phyloP scores from a whole-genome alignment of 495 filamentous ascomycete genomes.

The Penicillium maclennaniae region DNA sequence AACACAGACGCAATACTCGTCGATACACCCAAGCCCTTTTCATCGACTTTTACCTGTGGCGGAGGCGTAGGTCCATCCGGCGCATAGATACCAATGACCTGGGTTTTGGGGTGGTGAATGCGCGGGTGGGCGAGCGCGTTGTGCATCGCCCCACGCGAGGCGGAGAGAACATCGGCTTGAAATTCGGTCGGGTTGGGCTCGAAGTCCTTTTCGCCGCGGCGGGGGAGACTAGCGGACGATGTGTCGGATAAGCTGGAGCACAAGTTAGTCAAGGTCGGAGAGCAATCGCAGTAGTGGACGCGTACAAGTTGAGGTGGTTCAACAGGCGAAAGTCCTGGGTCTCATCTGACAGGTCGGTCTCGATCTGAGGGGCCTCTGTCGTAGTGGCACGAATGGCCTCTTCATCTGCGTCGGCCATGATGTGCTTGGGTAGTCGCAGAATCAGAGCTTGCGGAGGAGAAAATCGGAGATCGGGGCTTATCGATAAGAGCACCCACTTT shows the following conservation, averaged over 20 bases:
- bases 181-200: constrained; percentile 82
- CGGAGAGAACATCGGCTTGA: constrained; percentile 70
- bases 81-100: constrained; percentile 52
- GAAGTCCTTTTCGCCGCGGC: constrained; percentile 93
- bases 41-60: constrained; percentile 2
- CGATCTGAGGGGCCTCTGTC: constrained; percentile 33
- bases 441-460: constrained; percentile 3
- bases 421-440: constrained; percentile 9
- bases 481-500: constrained; percentile 16
- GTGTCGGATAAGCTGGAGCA: constrained; percentile 29
- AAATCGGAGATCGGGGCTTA: constrained; percentile 13
- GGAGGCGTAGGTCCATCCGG: constrained; percentile 36
- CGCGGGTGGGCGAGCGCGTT: constrained; percentile 73
- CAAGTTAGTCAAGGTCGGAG: neutral
- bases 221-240: constrained; percentile 52
- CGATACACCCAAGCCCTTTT: constrained; percentile 24
- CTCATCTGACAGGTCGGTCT: constrained; percentile 73
- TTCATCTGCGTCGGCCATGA: constrained; percentile 50
- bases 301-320: constrained; percentile 53
- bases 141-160: constrained; percentile 86
- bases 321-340: constrained; percentile 85
- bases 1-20: constrained; percentile 42
- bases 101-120: constrained; percentile 53
- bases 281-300: neutral
- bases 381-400: constrained; percentile 34